A percentile compares a stretch with the other conserved stretches of the same genome.
Conservation (phyloP, 345 rosid genomes). For the Durio zibethinus region DNA sequence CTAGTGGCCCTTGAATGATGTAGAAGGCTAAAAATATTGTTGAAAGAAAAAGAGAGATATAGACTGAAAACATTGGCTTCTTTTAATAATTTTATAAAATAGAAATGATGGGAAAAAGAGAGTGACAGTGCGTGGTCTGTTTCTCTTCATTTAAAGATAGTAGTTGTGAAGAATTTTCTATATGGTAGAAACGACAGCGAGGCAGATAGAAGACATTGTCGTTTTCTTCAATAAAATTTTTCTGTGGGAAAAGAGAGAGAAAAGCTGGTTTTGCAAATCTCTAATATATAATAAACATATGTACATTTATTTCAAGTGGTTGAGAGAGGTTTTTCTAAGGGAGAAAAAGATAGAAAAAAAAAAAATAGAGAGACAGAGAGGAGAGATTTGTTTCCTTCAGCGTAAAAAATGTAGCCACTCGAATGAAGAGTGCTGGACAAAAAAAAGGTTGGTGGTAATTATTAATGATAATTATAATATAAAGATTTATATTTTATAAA, state of each 20-base stretch:
- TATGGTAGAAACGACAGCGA: slow-evolving; percentile 17
- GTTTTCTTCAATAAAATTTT: not conserved
- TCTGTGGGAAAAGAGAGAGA: slow-evolving; percentile 12
- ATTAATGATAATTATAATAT: no score
- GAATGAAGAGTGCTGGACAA: slow-evolving; percentile 3
- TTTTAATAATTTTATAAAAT: not conserved
- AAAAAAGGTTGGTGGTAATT: not conserved
- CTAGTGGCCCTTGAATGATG: slow-evolving; percentile 16
- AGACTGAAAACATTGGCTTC: not conserved
- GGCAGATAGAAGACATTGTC: not conserved
- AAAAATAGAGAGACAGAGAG: not conserved
- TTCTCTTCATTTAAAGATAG: slow-evolving; percentile 3
- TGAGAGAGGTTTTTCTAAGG: slow-evolving; percentile 7
- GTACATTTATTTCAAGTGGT: slow-evolving; percentile 13
- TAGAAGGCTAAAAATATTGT: not conserved
- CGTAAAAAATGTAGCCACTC: not conserved
- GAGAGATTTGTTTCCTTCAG: not conserved
- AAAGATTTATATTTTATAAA: no score
- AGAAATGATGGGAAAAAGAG: not conserved
- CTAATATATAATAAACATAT: not conserved
- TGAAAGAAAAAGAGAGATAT: not conserved
- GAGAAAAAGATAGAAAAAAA: not conserved
- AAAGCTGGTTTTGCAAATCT: not conserved
- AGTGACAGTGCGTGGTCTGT: not conserved
- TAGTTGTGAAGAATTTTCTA: not conserved